Conservation (phyloP, 2,329 filamentous ascomycete genomes). For the Microcyclospora pomicola region DNA sequence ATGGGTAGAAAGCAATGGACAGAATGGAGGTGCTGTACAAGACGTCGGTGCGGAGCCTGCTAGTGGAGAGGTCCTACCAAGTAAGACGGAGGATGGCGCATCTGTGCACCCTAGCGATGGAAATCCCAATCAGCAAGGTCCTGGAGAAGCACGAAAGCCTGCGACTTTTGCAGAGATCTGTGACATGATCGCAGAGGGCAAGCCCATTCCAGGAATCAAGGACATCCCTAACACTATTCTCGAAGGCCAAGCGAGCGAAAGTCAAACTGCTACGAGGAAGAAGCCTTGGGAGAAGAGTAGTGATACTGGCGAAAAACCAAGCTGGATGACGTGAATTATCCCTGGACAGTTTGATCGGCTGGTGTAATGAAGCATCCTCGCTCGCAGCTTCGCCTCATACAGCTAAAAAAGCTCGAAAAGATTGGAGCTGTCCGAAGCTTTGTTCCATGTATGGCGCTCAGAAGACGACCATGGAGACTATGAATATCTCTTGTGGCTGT, state of each 20-base stretch:
- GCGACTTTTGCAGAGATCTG: conserved; percentile 75
- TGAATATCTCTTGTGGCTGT: no score
- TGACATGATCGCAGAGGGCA: conserved; percentile 66
- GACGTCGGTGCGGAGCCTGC: not conserved
- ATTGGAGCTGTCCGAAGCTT: no score
- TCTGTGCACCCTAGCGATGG: not conserved
- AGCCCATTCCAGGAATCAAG: conserved; percentile 73
- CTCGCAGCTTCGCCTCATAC: no score
- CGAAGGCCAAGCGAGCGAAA: conserved; percentile 49
- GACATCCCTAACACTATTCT: conserved; percentile 73
- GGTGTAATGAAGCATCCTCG: no score
- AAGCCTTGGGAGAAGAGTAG: conserved; percentile 67
- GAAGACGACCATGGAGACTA: no score
- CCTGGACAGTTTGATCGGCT: no score
- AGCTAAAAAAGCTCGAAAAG: no score
- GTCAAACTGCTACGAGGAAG: conserved; percentile 38
- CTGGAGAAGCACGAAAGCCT: conserved; percentile 51
- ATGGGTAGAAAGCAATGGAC: conserved; percentile 38
- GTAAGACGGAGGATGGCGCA: not conserved
- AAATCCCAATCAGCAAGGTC: no score
- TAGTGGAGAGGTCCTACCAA: not conserved
- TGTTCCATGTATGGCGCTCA: no score
- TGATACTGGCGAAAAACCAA: conserved; percentile 10
- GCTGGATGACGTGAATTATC: conserved; percentile 14
- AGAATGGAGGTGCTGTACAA: conserved; percentile 2